phyloP scores from a whole-genome alignment of 2,329 filamentous ascomycete genomes.

The Colletotrichum paranaense region DNA sequence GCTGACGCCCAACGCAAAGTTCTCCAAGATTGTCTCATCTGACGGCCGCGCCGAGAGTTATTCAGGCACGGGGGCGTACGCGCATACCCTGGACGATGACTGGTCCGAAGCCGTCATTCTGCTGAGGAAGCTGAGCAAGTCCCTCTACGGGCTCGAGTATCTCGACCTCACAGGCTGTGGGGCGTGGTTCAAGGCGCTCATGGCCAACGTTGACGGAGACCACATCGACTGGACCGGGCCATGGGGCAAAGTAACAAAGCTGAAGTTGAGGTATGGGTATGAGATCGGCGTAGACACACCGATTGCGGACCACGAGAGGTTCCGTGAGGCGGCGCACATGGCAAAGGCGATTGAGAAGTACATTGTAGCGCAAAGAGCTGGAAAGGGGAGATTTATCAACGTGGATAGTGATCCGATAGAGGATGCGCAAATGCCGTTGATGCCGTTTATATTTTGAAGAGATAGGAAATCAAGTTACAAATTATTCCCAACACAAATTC shows the following conservation, averaged over 20 bases:
- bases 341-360: slow-evolving; percentile 59
- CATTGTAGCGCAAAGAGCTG: slow-evolving; percentile 57
- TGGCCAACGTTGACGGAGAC: slow-evolving; percentile 54
- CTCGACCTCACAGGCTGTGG: slow-evolving; percentile 71
- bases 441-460: neutral
- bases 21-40: slow-evolving; percentile 57
- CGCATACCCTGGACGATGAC: slow-evolving; percentile 67
- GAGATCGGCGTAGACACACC: slow-evolving; percentile 47
- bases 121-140: slow-evolving; percentile 64
- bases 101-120: slow-evolving; percentile 69
- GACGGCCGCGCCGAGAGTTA: slow-evolving; percentile 59
- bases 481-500: neutral
- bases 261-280: slow-evolving; percentile 60
- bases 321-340: slow-evolving; percentile 49
- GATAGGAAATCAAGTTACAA: neutral
- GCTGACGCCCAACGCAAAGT: slow-evolving; percentile 65
- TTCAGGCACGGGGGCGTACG: slow-evolving; percentile 67
- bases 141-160: slow-evolving; percentile 68
- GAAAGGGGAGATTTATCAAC: slow-evolving; percentile 59
- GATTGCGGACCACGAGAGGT: slow-evolving; percentile 45
- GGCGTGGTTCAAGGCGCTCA: slow-evolving; percentile 64
- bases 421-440: neutral
- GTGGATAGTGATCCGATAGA: slow-evolving; percentile 55
- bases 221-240: slow-evolving; percentile 64
- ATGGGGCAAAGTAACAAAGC: slow-evolving; percentile 63